Base-by-base conservation (phyloP, 192 early-diverging fungal genomes). In the Ambispora gerdemannii region DNA sequence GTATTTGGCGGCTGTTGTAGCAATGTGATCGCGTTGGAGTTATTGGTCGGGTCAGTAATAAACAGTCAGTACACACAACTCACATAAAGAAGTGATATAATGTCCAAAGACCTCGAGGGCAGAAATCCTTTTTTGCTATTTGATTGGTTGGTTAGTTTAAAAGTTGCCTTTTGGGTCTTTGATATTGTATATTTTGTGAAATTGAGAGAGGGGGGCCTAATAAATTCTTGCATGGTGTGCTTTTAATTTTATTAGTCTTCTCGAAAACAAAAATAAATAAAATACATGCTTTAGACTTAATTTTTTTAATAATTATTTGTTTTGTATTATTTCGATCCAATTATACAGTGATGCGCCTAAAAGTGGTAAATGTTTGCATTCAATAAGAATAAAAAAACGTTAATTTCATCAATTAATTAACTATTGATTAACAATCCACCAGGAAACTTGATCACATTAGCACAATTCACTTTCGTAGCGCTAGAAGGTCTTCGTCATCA, bases 1-100 rank as follows among this genome's bases (percentile, higher is more conserved):
- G 90, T 95, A 75, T 95, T 95, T 80, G 90, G 90, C 19, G 93
- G 93, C 0, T 94, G 92, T 74, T 95, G 93, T 70, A 88, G 89
- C 43, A 94, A 94, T 62, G 91, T 93, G 19, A 92, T 88, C 83
- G 87, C 91, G 1, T 78, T 95, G 22, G 93, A 95, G 73, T 76
- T 86, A 35, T 81, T 95, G 3, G 88, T 93, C 27, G 82, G 63
- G 87, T 89, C 78, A 76, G 77, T 71, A 1, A n/a, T 47, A 8
- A 31, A 31, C 19, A 60, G 6, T 7, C 15, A 20, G n/a, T n/a
- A n/a, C n/a, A n/a, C n/a, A n/a, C n/a, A n/a, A n/a, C n/a, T n/a
- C n/a, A n/a, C n/a, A n/a, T n/a, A n/a, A n/a, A n/a, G n/a, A n/a
- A n/a, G n/a, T n/a, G n/a, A n/a, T n/a, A n/a, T n/a, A n/a, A n/a